Percentiles rank a stretch among this genome's conserved stretches.
phyloP scores from a whole-genome alignment of 106 monocot species.

The Apostasia shenzhenica region DNA sequence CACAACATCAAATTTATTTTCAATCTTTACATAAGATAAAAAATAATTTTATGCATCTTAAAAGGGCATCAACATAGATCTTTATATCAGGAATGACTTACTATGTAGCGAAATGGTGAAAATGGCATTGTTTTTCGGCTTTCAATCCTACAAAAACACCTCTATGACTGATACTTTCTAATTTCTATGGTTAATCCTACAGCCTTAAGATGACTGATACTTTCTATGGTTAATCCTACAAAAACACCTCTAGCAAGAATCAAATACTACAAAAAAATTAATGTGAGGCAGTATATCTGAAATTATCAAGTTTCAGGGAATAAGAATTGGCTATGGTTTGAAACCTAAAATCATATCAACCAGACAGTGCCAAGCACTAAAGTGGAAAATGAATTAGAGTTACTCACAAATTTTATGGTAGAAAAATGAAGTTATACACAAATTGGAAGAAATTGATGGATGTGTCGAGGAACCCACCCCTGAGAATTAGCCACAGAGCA shows the following conservation, averaged over 20 bases:
- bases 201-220: not conserved
- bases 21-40: too few species aligned
- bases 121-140: too few species aligned
- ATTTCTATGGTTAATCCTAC: too few species aligned
- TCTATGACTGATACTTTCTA: too few species aligned
- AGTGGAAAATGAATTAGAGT: constrained; percentile 1
- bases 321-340: not conserved
- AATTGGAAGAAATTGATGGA: not conserved
- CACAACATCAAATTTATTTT: too few species aligned
- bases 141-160: too few species aligned
- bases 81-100: too few species aligned
- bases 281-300: not conserved
- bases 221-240: not conserved
- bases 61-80: too few species aligned
- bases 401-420: constrained; percentile 1
- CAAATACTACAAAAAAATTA: not conserved
- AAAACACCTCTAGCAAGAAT: not conserved
- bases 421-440: constrained; percentile 9
- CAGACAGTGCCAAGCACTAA: not conserved
- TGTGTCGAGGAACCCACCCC: not conserved
- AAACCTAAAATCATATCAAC: not conserved
- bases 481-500: not conserved
- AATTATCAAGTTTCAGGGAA: not conserved
- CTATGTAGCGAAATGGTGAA: too few species aligned
- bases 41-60: too few species aligned